Evolutionary conservation across 2,329 filamentous ascomycete genomes (phyloP).

Genomic region (Stemphylium lycopersici): DNA sequence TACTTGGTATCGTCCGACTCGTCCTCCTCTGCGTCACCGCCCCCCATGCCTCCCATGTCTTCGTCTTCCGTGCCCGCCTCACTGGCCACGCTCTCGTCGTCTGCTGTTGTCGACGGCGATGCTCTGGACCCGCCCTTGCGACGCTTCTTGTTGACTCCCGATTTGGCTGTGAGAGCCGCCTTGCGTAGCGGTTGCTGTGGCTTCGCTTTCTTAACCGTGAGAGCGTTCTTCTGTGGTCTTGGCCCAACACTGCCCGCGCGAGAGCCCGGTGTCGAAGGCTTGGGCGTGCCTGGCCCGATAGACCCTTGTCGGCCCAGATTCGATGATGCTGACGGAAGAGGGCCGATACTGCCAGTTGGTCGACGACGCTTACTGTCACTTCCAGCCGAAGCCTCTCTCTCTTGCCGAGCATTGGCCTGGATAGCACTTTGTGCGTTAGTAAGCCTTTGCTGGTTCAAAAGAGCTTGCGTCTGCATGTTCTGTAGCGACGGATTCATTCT

Average conservation of each 20-base stretch:
- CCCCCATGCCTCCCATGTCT: slow-evolving; percentile 59
- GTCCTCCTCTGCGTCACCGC: slow-evolving; percentile 59
- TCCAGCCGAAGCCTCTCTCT: slow-evolving; percentile 62
- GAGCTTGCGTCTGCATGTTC: slow-evolving; percentile 46
- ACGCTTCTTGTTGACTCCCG: slow-evolving; percentile 47
- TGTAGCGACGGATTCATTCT: slow-evolving; percentile 41
- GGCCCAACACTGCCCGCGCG: slow-evolving; percentile 68
- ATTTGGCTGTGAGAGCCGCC: slow-evolving; percentile 43
- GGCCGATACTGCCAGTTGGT: slow-evolving; percentile 59
- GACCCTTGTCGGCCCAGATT: slow-evolving; percentile 65
- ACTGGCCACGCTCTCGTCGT: slow-evolving; percentile 62
- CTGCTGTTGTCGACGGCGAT: slow-evolving; percentile 52
- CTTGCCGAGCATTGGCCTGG: slow-evolving; percentile 44
- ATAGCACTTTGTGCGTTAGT: slow-evolving; percentile 42
- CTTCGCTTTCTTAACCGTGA: slow-evolving; percentile 60
- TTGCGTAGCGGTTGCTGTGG: slow-evolving; percentile 57
- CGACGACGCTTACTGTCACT: slow-evolving; percentile 65
- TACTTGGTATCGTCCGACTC: slow-evolving; percentile 79
- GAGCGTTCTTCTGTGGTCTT: slow-evolving; percentile 53
- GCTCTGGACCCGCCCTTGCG: slow-evolving; percentile 47
- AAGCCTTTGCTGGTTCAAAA: slow-evolving; percentile 47
- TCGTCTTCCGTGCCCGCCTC: slow-evolving; percentile 50
- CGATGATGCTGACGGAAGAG: slow-evolving; percentile 60
- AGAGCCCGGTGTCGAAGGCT: slow-evolving; percentile 59
- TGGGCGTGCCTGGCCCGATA: slow-evolving; percentile 68